These are phyloP conservation scores for Elongisporangium undulatum DNA, from an alignment of 352 stramenopile genomes.

Conservation along the genomic window DNA sequence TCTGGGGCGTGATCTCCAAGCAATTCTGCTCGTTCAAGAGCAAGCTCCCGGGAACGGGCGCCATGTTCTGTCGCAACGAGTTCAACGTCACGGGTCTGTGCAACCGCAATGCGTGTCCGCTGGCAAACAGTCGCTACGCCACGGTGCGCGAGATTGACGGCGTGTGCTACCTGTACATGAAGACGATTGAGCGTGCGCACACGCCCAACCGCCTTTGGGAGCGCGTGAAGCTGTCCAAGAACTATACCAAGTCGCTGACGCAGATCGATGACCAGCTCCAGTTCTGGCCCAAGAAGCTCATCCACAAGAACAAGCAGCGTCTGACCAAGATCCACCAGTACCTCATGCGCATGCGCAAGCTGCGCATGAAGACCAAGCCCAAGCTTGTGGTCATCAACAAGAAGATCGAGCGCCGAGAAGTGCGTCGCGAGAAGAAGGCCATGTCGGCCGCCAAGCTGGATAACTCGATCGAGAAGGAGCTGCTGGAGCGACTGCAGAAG, in stretches of 20 bases:
- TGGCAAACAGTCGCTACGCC: conserved; percentile 98
- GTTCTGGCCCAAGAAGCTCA: conserved; percentile 97
- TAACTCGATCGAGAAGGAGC: conserved; percentile 96
- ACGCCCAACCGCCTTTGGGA: conserved; percentile 99
- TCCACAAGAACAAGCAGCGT: conserved; percentile 98
- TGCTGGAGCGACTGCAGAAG: conserved; percentile 96
- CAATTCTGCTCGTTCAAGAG: conserved; percentile 99
- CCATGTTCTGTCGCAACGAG: conserved; percentile 97
- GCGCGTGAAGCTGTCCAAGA: conserved; percentile 95
- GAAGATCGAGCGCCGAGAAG: conserved; percentile 95
- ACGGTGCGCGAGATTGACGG: conserved; percentile 98
- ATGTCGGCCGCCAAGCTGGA: conserved; percentile 94
- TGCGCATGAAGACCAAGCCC: conserved; percentile 93
- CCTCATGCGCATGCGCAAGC: conserved; percentile 98
- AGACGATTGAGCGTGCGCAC: conserved; percentile 98
- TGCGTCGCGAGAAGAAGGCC: conserved; percentile 96
- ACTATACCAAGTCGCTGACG: conserved; percentile 95
- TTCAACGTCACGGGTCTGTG: conserved; percentile 99
- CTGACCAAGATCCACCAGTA: conserved; percentile 99
- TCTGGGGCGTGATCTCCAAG: conserved; percentile 98
- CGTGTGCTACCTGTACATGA: conserved; percentile 96
- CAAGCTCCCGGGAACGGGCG: conserved; percentile 85
- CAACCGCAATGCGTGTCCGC: conserved; percentile 94
- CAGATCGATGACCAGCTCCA: conserved; percentile 96
- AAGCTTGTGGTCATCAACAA: conserved; percentile 95